Evolutionary conservation across 768 basidiomycete genomes (phyloP), one percentile per base, ranked within the genome.

Genomic region (Pleurotus ostreatus): DNA sequence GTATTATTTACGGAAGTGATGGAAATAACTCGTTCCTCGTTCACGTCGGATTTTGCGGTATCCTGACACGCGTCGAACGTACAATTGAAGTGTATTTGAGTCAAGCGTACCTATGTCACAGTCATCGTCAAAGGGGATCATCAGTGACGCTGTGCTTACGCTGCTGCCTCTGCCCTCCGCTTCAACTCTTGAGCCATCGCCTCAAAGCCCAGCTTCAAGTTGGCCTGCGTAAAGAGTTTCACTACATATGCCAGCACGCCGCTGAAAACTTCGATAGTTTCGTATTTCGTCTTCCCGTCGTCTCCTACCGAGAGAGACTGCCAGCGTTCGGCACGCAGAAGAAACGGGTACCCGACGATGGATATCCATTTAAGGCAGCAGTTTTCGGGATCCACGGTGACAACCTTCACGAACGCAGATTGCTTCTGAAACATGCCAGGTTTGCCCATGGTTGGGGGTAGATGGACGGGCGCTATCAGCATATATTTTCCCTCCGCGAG

Each of bases 131-230:
- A 34, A 34, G 30, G 30, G 30, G 30, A 25, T 34, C 30, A 15
- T 59, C 49, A 44, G 20, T 16, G 15, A 43, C 41, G 13, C 41
- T n/a, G 63, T 9, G n/a, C 41, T 41, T 48, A 56, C 63, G 30
- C 22, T n/a, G 51, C 11, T 16, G 38, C 37, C 40, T 88, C 86
- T 0, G 78, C 72, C 40, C 77, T 67, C 53, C 62, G 63, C 67
- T 88, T 87, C 62, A 89, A 67, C 0, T 74, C 80, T 47, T 81
- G 77, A 0, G 79, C 84, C 72, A 83, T 81, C 1, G 80, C 84
- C 6, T 64, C 59, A 47, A 85, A 82, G 0, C 78, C 81, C 49
- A 65, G 41, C 23, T 66, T 64, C 49, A 88, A 64, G 43, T 78
- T 75, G 12, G 62, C 58, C 12, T 74, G 68, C 12, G 82, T 62